Evolutionary conservation across 2,329 filamentous ascomycete genomes (phyloP).

Genomic region (Venturia nashicola): DNA sequence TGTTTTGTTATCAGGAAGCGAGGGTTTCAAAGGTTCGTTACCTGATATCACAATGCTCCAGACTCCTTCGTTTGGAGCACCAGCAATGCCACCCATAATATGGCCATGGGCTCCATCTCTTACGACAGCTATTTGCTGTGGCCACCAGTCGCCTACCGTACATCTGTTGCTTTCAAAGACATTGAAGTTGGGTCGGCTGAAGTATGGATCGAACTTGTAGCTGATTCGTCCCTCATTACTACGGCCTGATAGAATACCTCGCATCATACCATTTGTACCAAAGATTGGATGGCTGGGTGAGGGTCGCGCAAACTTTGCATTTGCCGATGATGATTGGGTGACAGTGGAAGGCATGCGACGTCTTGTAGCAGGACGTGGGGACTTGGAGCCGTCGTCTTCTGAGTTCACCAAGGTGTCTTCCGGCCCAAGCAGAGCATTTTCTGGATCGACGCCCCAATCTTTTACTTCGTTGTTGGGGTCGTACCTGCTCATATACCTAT

Average conservation of each 20-base stretch:
- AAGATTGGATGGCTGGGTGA: constrained; percentile 1
- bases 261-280: background rate
- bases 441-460: constrained; percentile 1
- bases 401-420: background rate
- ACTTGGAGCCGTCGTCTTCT: background rate
- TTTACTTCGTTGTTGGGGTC: background rate
- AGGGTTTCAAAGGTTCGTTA: background rate
- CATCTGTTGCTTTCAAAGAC: background rate
- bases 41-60: background rate
- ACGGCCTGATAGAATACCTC: background rate
- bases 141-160: constrained; percentile 6
- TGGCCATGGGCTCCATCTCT: background rate
- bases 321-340: background rate
- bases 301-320: background rate
- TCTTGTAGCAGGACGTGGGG: background rate
- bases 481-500: background rate
- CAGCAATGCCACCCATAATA: background rate
- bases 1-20: no score
- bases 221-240: background rate
- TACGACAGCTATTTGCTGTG: background rate
- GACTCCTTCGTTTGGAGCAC: background rate
- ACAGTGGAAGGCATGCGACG: background rate
- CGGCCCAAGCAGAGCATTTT: background rate
- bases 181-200: background rate
- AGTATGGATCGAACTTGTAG: background rate